A percentile compares a stretch with the other conserved stretches of the same genome.
Evolutionary conservation across 495 filamentous ascomycete species (phyloP).

Genomic region (Penicillium fimorum): DNA sequence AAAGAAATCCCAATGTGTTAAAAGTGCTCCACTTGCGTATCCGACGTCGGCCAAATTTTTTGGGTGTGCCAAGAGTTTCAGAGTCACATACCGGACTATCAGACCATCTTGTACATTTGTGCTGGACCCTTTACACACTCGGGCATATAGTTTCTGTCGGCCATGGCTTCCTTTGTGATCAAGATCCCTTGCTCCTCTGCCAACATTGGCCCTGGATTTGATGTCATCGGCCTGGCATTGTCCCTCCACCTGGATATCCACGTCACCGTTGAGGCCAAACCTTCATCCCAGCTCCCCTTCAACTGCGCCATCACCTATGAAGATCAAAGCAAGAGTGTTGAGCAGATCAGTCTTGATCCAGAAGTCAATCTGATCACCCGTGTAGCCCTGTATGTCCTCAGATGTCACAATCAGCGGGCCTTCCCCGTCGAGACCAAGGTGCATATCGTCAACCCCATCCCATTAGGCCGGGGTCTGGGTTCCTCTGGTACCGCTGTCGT

Average conservation of each 20-base stretch:
- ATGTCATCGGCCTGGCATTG: constrained; percentile 92
- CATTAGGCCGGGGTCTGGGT: constrained; percentile 83
- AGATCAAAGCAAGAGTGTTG: constrained; percentile 69
- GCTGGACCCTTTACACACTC: not conserved
- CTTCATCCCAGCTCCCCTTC: constrained; percentile 57
- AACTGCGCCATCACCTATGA: constrained; percentile 92
- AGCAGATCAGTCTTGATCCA: constrained; percentile 71
- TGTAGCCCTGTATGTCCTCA: constrained; percentile 85
- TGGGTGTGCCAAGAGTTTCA: constrained; percentile 31
- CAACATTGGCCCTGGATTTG: constrained; percentile 95
- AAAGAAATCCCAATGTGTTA: not conserved
- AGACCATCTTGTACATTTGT: not conserved
- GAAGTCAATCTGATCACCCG: constrained; percentile 88
- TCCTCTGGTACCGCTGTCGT: constrained; percentile 94
- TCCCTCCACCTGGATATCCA: constrained; percentile 85
- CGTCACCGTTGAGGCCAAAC: constrained; percentile 62
- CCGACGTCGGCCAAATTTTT: constrained; percentile 36
- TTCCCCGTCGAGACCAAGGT: constrained; percentile 88
- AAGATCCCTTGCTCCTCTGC: constrained; percentile 84
- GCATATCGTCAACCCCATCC: constrained; percentile 91
- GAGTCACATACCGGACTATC: constrained; percentile 21
- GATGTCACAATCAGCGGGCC: constrained; percentile 77
- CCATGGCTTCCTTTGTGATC: constrained; percentile 56
- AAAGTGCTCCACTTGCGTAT: constrained; percentile 13
- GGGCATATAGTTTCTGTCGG: not conserved